Percentiles rank a stretch among this genome's conserved stretches.
phyloP scores from a whole-genome alignment of 495 filamentous ascomycete genomes.

The Aspergillus asperescens region DNA sequence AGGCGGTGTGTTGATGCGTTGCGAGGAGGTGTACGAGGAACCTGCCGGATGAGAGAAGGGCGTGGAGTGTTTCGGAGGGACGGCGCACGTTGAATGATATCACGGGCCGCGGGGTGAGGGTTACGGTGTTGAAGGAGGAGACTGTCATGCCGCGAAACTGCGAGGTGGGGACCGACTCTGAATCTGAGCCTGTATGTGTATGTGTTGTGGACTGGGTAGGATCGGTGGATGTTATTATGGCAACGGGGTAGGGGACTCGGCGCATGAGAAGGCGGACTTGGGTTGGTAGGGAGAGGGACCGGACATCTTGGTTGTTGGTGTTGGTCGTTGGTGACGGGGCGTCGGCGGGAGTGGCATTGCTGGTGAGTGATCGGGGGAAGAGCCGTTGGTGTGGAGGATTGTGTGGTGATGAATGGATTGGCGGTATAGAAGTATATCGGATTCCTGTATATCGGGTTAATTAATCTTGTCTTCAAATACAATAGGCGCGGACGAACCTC shows the following conservation, averaged over 20 bases:
- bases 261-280: conserved; percentile 63
- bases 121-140: conserved; percentile 76
- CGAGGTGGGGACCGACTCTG: conserved; percentile 1
- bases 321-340: background rate
- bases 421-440: background rate
- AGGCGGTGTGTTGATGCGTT: conserved; percentile 26
- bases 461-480: background rate
- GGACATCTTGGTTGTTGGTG: background rate
- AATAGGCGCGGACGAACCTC: conserved; percentile 9
- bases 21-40: conserved; percentile 44
- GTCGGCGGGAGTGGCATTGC: background rate
- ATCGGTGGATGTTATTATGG: conserved; percentile 57
- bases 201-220: conserved; percentile 13
- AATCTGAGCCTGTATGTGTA: background rate
- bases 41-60: conserved; percentile 45
- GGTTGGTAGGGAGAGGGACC: conserved; percentile 24
- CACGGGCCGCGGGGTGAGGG: conserved; percentile 58
- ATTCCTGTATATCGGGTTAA: background rate
- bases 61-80: conserved; percentile 66
- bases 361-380: conserved; percentile 1
- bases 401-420: background rate
- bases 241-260: conserved; percentile 64
- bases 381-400: background rate
- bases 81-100: conserved; percentile 74
- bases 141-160: conserved; percentile 63